phyloP scores from a whole-genome alignment of 176 grass and related monocot species.

The Aegilops umbellulata region DNA sequence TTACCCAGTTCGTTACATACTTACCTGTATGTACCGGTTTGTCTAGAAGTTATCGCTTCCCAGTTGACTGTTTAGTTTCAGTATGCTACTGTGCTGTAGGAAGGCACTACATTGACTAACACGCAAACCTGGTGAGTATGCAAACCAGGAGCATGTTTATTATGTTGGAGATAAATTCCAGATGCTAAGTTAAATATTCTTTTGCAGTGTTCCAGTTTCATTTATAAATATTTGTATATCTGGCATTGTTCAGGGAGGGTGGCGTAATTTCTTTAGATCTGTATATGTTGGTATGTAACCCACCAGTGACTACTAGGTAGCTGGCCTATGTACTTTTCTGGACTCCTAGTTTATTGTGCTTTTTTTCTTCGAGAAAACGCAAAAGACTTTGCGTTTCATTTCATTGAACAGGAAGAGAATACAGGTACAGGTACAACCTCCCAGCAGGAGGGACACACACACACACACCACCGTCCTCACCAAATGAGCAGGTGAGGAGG shows the following conservation, averaged over 20 bases:
- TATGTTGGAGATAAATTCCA: not conserved
- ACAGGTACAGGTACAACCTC: too few relatives aligned
- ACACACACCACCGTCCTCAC: too few relatives aligned
- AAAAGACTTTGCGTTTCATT: too few relatives aligned
- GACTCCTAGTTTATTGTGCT: not conserved
- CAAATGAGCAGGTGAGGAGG: too few relatives aligned
- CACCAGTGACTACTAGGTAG: not conserved
- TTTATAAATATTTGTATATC: constrained; percentile 4
- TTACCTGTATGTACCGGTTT: not conserved
- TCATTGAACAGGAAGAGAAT: too few relatives aligned
- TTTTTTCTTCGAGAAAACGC: not conserved
- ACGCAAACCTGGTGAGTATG: not conserved
- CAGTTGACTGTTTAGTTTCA: not conserved
- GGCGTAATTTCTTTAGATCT: not conserved
- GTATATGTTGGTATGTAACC: not conserved
- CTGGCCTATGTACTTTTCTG: not conserved
- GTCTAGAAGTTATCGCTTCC: not conserved
- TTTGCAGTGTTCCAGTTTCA: not conserved
- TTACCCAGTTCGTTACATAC: not conserved
- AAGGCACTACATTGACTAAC: not conserved
- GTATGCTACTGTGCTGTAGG: constrained; percentile 8
- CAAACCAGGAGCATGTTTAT: not conserved
- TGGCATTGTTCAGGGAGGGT: not conserved
- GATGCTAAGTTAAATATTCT: constrained; percentile 1
- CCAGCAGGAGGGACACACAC: too few relatives aligned